Evolutionary conservation across 495 filamentous ascomycete genomes (phyloP).

Genomic region (Annulohypoxylon maeteangense): DNA sequence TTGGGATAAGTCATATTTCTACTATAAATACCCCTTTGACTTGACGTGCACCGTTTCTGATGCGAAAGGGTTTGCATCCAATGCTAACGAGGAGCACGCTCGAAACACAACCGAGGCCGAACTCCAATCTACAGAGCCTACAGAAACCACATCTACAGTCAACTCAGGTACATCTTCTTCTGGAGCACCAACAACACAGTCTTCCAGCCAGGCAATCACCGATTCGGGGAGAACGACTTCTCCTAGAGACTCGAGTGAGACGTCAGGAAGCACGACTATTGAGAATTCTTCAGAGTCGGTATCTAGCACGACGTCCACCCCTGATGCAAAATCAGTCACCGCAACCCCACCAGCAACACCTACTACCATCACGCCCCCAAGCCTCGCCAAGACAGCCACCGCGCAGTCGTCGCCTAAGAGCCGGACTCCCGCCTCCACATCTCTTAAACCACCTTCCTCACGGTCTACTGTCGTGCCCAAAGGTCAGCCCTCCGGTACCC

Average conservation of each 20-base stretch:
- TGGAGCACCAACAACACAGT: slow-evolving; percentile 25
- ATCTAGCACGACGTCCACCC: slow-evolving; percentile 17
- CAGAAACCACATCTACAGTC: slow-evolving; percentile 20
- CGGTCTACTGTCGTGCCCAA: slow-evolving; percentile 24
- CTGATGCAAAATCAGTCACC: slow-evolving; percentile 27
- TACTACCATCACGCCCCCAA: slow-evolving; percentile 36
- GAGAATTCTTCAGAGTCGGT: slow-evolving; percentile 21
- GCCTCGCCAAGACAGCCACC: slow-evolving; percentile 40
- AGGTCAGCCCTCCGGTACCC: slow-evolving; percentile 34
- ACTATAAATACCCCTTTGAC: slow-evolving; percentile 17
- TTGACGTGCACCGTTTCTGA: slow-evolving; percentile 42
- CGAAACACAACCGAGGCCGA: slow-evolving; percentile 10
- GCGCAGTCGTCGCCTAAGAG: slow-evolving; percentile 29
- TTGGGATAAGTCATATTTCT: slow-evolving; percentile 44
- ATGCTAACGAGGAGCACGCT: neutral
- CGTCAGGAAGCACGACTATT: slow-evolving; percentile 11
- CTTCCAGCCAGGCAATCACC: slow-evolving; percentile 29
- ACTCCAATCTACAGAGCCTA: slow-evolving; percentile 15
- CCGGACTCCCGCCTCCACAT: slow-evolving; percentile 39
- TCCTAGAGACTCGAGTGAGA: slow-evolving; percentile 28
- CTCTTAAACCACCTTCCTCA: slow-evolving; percentile 41
- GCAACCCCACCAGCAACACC: slow-evolving; percentile 29
- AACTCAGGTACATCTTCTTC: slow-evolving; percentile 28
- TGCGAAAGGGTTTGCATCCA: slow-evolving; percentile 2
- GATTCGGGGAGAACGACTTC: slow-evolving; percentile 33